Evolutionary conservation across 495 filamentous ascomycete species (phyloP).

Genomic region (Ramalina intermedia): DNA sequence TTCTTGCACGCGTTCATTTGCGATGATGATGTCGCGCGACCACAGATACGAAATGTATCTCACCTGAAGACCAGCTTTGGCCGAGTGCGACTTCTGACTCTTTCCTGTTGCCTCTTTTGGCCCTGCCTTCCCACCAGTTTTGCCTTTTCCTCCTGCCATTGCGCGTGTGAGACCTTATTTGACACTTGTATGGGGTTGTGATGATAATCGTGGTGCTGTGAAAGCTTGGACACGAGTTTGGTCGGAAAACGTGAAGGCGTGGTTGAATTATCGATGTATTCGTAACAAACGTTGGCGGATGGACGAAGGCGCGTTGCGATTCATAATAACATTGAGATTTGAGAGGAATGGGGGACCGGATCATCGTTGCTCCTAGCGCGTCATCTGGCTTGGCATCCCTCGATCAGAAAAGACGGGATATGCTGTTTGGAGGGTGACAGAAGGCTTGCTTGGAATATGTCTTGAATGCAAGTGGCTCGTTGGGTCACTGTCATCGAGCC

Average conservation of each 20-base stretch:
- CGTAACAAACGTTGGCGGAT: neutral
- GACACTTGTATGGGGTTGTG: neutral
- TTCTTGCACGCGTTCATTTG: neutral
- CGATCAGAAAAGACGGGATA: too few relatives aligned
- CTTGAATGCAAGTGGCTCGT: too few relatives aligned
- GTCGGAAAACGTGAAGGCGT: neutral
- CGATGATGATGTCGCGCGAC: neutral
- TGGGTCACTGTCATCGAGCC: too few relatives aligned
- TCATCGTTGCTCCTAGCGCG: too few relatives aligned
- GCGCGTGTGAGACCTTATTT: constrained; percentile 14
- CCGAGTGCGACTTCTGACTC: constrained; percentile 95
- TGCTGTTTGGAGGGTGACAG: too few relatives aligned
- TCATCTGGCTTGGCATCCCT: too few relatives aligned
- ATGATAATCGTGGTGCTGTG: neutral
- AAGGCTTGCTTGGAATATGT: too few relatives aligned
- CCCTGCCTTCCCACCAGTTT: constrained; percentile 89
- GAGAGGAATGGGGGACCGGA: too few relatives aligned
- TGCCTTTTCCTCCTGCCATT: constrained; percentile 85
- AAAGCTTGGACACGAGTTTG: neutral
- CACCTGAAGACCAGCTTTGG: constrained; percentile 96
- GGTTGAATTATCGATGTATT: neutral
- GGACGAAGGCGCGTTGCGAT: neutral
- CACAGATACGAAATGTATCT: constrained; percentile 26
- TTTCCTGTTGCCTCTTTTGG: constrained; percentile 59
- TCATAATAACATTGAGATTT: too few relatives aligned